A percentile compares a stretch with the other conserved stretches of the same genome.
Conservation (phyloP, 2,329 filamentous ascomycete species). For the Colletotrichum sp. region DNA sequence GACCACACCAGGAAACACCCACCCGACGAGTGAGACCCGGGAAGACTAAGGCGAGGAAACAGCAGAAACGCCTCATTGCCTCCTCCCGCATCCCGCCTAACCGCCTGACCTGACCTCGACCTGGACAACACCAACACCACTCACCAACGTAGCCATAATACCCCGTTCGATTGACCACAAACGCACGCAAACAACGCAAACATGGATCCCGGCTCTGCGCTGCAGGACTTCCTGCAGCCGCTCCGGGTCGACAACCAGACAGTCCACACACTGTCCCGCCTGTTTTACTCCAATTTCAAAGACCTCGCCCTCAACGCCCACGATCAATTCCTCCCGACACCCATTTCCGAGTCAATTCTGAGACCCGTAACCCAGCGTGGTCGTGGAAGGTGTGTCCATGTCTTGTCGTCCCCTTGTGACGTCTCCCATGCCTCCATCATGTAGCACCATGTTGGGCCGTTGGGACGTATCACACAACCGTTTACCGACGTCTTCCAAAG, state of each 20-base stretch:
- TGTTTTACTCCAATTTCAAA: slow-evolving; percentile 52
- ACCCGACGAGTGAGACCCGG: not conserved
- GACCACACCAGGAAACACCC: not conserved
- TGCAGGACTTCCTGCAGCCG: slow-evolving; percentile 53
- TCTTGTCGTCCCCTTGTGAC: not conserved
- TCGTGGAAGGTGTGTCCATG: slow-evolving; percentile 52
- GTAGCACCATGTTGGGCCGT: not conserved
- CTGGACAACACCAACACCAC: not conserved
- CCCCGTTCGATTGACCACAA: not conserved
- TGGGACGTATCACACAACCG: not conserved
- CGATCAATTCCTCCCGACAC: slow-evolving; percentile 65
- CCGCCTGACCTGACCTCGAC: not conserved
- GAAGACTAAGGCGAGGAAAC: not conserved
- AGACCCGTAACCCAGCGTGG: slow-evolving; percentile 47
- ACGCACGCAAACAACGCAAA: not conserved
- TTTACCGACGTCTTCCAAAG: not conserved
- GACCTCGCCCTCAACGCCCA: slow-evolving; percentile 55
- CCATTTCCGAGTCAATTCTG: slow-evolving; percentile 64
- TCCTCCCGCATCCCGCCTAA: not conserved
- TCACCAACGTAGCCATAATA: not conserved
- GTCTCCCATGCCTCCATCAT: not conserved
- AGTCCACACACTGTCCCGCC: slow-evolving; percentile 50
- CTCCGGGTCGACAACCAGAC: slow-evolving; percentile 52
- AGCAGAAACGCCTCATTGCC: not conserved
- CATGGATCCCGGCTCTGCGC: slow-evolving; percentile 14